Percentiles rank a stretch among this genome's conserved stretches.
Evolutionary conservation across 106 monocot species (phyloP).

Genomic region (Gastrodia elata): DNA sequence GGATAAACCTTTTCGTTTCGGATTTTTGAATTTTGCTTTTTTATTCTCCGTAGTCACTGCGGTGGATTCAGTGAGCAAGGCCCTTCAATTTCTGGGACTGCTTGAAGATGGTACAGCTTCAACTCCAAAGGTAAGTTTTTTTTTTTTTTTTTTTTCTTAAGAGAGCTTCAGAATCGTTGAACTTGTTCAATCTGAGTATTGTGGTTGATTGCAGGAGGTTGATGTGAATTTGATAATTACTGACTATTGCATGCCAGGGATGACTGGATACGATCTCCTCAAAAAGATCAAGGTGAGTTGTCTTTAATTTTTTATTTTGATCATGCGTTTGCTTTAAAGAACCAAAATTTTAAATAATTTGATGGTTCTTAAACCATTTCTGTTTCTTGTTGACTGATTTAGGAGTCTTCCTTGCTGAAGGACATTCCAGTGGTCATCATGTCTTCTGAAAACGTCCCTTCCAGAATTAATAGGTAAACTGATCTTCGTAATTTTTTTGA

Average conservation of each 20-base stretch:
- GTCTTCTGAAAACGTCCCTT: conserved; percentile 92
- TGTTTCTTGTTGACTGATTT: conserved; percentile 6
- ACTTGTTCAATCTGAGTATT: neutral
- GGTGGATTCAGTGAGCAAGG: conserved; percentile 68
- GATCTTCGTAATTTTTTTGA: neutral
- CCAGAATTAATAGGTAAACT: conserved; percentile 71
- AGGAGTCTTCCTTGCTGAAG: conserved; percentile 68
- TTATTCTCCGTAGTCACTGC: conserved; percentile 32
- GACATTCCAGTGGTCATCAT: conserved; percentile 92
- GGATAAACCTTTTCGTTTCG: neutral
- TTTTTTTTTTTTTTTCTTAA: too few species aligned
- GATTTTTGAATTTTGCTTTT: neutral
- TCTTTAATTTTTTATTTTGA: neutral
- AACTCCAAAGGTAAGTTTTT: conserved; percentile 9
- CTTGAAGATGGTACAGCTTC: conserved; percentile 20
- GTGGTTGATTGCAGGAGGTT: conserved; percentile 37
- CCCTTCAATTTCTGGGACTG: conserved; percentile 54
- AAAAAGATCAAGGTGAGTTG: conserved; percentile 64
- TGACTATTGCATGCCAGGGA: conserved; percentile 81
- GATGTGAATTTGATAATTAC: conserved; percentile 69
- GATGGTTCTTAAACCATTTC: neutral
- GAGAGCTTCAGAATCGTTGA: neutral
- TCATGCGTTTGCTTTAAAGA: neutral
- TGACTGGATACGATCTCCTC: conserved; percentile 84
- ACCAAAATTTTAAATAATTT: neutral